Conservation (phyloP, 495 filamentous ascomycete genomes). For the Penicillium antarcticum region DNA sequence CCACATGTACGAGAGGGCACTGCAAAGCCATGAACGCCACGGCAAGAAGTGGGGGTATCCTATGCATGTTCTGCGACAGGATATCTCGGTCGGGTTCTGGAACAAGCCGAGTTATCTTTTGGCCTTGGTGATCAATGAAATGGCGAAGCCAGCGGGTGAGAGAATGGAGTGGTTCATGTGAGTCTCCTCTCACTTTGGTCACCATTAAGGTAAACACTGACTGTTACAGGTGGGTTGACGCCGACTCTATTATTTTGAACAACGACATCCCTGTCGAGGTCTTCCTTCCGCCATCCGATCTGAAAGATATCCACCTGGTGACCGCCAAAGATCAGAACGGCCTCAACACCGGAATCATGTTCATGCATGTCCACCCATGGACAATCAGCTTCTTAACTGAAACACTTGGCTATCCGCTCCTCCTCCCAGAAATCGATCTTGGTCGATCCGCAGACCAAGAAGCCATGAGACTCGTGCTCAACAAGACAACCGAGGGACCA, state of each 20-base stretch:
- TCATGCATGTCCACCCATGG: conserved; percentile 38
- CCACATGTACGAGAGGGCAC: conserved; percentile 34
- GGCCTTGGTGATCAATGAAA: conserved; percentile 37
- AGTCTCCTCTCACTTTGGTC: background rate
- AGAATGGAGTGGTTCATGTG: conserved; percentile 46
- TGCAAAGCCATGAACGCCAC: conserved; percentile 38
- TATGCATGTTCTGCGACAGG: conserved; percentile 33
- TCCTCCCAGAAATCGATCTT: conserved; percentile 26
- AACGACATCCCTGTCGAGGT: conserved; percentile 36
- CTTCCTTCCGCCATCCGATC: conserved; percentile 42
- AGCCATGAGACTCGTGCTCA: conserved; percentile 29
- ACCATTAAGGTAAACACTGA: background rate
- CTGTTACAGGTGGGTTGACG: conserved; percentile 39
- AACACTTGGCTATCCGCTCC: conserved; percentile 28
- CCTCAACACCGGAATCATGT: conserved; percentile 33
- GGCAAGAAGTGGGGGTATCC: conserved; percentile 34
- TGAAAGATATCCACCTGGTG: conserved; percentile 39
- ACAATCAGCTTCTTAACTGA: conserved; percentile 34
- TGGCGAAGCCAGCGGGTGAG: conserved; percentile 33
- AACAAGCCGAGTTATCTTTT: conserved; percentile 43
- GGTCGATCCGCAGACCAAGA: conserved; percentile 30
- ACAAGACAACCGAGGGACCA: conserved; percentile 15
- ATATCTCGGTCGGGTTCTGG: conserved; percentile 35
- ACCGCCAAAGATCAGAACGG: conserved; percentile 30
- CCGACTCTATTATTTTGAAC: conserved; percentile 42